Percentiles rank a stretch among this genome's conserved stretches.
phyloP scores from a whole-genome alignment of 192 early-diverging fungal genomes.

The Coemansia sp. region DNA sequence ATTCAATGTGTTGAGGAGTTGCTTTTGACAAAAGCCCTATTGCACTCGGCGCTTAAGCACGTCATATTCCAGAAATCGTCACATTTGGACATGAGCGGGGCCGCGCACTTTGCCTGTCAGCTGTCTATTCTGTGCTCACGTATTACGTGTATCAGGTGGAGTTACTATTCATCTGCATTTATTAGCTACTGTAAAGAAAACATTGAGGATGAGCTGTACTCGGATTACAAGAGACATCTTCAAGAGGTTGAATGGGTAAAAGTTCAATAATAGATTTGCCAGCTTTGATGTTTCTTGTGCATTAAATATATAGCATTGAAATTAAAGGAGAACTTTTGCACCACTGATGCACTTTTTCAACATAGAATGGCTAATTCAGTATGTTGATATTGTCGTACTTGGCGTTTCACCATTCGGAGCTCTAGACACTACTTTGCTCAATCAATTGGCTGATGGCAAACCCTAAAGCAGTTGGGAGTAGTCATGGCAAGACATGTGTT shows the following conservation, averaged over 20 bases:
- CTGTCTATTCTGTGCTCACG: constrained; percentile 21
- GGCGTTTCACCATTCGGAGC: too few relatives aligned
- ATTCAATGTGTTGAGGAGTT: neutral
- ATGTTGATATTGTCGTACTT: too few relatives aligned
- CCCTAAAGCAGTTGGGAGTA: too few relatives aligned
- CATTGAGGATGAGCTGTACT: neutral
- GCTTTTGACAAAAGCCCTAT: neutral
- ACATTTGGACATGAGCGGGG: constrained; percentile 14
- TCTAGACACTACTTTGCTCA: too few relatives aligned
- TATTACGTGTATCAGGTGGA: constrained; percentile 18
- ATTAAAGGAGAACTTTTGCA: too few relatives aligned
- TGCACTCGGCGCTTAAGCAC: neutral
- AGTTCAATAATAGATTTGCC: too few relatives aligned
- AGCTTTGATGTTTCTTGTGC: too few relatives aligned
- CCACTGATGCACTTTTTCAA: too few relatives aligned
- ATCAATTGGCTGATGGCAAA: too few relatives aligned
- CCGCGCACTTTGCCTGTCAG: constrained; percentile 20
- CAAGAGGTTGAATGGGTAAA: constrained; percentile 21
- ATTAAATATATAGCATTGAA: too few relatives aligned
- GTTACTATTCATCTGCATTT: constrained; percentile 13
- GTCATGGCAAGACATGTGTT: too few relatives aligned
- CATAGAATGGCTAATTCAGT: too few relatives aligned
- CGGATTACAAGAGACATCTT: constrained; percentile 3
- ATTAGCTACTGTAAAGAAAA: constrained; percentile 2
- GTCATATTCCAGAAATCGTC: constrained; percentile 17